Base-by-base conservation (phyloP, 495 filamentous ascomycete genomes). In the Collariella sp. region DNA sequence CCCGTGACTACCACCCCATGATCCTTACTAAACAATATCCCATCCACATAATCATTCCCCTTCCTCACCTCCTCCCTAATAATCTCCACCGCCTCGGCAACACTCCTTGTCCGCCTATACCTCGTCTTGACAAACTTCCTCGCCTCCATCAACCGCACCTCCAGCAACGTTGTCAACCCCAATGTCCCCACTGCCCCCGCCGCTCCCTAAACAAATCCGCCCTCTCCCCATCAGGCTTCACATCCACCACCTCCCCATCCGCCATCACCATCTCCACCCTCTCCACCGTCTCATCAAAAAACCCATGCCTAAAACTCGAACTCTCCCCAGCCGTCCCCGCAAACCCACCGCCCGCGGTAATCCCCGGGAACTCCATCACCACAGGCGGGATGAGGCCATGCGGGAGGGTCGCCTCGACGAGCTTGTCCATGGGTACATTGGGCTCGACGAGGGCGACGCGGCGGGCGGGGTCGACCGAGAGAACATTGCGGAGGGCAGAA, bases 321-420 rank as follows among this genome's bases (percentile, higher is more conserved):
- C 79, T 83, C 63, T 84, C 82, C 9, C 80, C 81, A 2, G 76
- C 74, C 0, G 79, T 80, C 6, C 82, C 82, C 20, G 78, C 74
- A 64, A 79, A 86, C 0, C 79, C 82, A 34, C 83, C 82, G 22
- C 82, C 83, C 0, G 77, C 81, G 15, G 83, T 86, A 56, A 86
- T 86, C 16, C 79, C 80, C 1, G 82, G 83, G 58, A 85, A 82
- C 54, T 81, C 79, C 78, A 80, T 79, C 2, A 83, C 79, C 1
- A 83, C 79, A 0, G 73, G 75, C 13, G 80, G 81, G 6, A 84
- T 63, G 0, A 85, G 67, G 9, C 74, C 73, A 49, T 77, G 62
- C 33, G 64, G 54, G 33, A 82, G 52, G 5, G 79, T 76, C 2
- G 74, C 76, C 39, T 70, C 68, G 13, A 84, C 76, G 7, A 85